Percentiles rank a stretch among this genome's conserved stretches.
phyloP scores from a whole-genome alignment of 305 asterid genomes.

The Stenogyne calaminthoides region DNA sequence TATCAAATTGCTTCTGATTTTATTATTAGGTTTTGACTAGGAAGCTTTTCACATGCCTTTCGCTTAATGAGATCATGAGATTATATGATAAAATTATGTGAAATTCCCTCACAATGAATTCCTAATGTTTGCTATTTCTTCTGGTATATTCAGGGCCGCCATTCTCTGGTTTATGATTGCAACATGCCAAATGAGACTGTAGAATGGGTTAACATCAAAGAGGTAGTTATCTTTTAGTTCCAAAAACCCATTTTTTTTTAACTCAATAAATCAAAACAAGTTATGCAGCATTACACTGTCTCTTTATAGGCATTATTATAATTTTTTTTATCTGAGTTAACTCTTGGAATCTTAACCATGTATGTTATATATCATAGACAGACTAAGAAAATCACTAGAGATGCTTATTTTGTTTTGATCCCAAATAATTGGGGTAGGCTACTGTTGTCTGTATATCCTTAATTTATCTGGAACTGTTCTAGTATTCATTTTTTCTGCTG shows the following conservation, averaged over 20 bases:
- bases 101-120: not conserved
- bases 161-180: slow-evolving; percentile 83
- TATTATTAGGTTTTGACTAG: not conserved
- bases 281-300: not conserved
- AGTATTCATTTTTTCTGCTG: not conserved
- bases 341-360: not conserved
- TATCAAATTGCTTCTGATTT: not conserved
- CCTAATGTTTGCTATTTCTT: slow-evolving; percentile 22
- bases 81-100: slow-evolving; percentile 13
- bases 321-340: not conserved
- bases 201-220: slow-evolving; percentile 92
- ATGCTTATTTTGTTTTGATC: slow-evolving; percentile 7
- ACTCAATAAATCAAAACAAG: slow-evolving; percentile 13
- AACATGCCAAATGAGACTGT: slow-evolving; percentile 67
- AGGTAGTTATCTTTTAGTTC: slow-evolving; percentile 50
- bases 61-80: not conserved
- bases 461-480: slow-evolving; percentile 2
- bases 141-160: slow-evolving; percentile 65
- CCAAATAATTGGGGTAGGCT: too few relatives aligned
- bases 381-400: not conserved
- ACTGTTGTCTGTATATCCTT: not conserved
- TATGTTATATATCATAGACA: not conserved
- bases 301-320: slow-evolving; percentile 14
- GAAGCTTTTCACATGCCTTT: not conserved
- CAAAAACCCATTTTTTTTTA: slow-evolving; percentile 12